Evolutionary conservation across 2,329 filamentous ascomycete species (phyloP).

Genomic region (Ustulina deusta): DNA sequence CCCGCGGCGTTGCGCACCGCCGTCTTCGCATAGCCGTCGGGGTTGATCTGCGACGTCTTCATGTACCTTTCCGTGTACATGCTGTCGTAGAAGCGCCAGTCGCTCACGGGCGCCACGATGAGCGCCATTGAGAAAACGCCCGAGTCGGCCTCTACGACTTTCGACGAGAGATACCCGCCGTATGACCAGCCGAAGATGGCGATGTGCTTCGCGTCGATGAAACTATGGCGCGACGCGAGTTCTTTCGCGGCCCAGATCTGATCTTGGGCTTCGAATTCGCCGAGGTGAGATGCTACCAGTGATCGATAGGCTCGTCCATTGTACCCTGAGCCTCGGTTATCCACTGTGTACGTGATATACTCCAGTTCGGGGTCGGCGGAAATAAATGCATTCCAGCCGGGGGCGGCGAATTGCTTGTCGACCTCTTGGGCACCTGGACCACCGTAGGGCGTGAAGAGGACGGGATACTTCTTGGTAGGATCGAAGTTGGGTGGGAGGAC

Average conservation of each 20-base stretch:
- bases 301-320: slow-evolving; percentile 73
- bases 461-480: slow-evolving; percentile 71
- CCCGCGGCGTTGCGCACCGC: slow-evolving; percentile 69
- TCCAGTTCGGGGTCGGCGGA: slow-evolving; percentile 75
- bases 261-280: slow-evolving; percentile 72
- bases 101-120: slow-evolving; percentile 73
- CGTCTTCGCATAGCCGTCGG: slow-evolving; percentile 69
- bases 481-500: slow-evolving; percentile 74
- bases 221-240: slow-evolving; percentile 62
- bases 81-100: slow-evolving; percentile 78
- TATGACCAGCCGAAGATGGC: slow-evolving; percentile 78
- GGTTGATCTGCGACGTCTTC: slow-evolving; percentile 70
- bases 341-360: slow-evolving; percentile 75
- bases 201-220: slow-evolving; percentile 69
- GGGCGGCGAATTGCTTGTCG: slow-evolving; percentile 64
- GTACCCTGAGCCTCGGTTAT: slow-evolving; percentile 75
- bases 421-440: slow-evolving; percentile 74
- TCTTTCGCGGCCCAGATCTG: slow-evolving; percentile 75
- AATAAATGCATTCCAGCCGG: slow-evolving; percentile 73
- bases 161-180: slow-evolving; percentile 74
- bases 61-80: slow-evolving; percentile 81
- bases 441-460: slow-evolving; percentile 76
- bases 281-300: slow-evolving; percentile 68
- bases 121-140: slow-evolving; percentile 72
- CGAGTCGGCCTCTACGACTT: slow-evolving; percentile 72